Base-by-base conservation (phyloP, 306 rosid species). In the Rosa rugosa region DNA sequence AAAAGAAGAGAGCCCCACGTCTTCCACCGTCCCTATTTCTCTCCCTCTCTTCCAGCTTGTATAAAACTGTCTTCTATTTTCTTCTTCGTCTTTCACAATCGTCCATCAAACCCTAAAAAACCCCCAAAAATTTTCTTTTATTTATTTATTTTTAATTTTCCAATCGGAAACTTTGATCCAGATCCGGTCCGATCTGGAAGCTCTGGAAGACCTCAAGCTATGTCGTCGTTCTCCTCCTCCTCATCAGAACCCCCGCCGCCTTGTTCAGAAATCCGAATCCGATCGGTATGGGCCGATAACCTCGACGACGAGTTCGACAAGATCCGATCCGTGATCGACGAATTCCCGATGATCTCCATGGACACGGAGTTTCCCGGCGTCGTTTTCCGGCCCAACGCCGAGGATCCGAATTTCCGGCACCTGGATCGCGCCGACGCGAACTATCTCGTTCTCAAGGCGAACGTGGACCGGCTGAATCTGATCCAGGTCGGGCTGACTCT, bases 291-390 rank as follows among this genome's bases (percentile, higher is more conserved):
- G 91, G 71, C 91, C 31, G 76, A 69, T 0, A 90, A 92, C 38
- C 83, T 92, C 3, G 90, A 81, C 3, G 66, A 72, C 22, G 97
- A 92, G 77, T 79, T 92, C 47, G 17, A 47, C 6, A 46, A 85
- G 80, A 90, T 92, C 75, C 80, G 87, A 12, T 83, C 87, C 16
- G 54, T 73, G 1, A 71, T 92, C 18, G 90, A 90, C 54, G 72
- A 63, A 0, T 65, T 42, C 75, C 92, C 93, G 0, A 11, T 77
- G 14, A 64, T 90, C 47, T 75, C 97, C 8, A 92, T 92, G 97
- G 96, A 92, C 40, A 92, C 97, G 1, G 97, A 92, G 73, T 92
- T 92, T 51, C 97, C 97, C 5, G 97, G 97, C 34, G 86, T 92
- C 10, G 89, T 92, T 1, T 50, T 81, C 76, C 87, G 84, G 13